phyloP scores from a whole-genome alignment of 306 rosid species.

The Castanea crenata region DNA sequence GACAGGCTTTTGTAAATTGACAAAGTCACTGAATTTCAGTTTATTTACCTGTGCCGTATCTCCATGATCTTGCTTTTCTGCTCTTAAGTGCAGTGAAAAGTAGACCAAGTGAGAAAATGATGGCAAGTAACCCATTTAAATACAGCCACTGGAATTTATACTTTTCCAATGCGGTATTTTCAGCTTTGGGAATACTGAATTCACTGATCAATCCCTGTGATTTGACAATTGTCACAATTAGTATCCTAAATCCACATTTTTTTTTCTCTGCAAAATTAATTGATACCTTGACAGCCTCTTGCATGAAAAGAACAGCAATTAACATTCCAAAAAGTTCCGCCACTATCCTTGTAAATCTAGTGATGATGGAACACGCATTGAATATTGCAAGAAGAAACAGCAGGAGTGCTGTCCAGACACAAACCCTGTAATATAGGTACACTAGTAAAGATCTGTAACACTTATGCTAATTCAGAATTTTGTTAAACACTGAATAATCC shows the following conservation, averaged over 20 bases:
- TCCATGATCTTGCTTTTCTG: constrained; percentile 87
- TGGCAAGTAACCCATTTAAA: constrained; percentile 71
- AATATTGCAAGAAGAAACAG: constrained; percentile 69
- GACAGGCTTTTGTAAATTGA: not conserved
- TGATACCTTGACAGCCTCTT: constrained; percentile 79
- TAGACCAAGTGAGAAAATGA: constrained; percentile 69
- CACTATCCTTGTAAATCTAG: constrained; percentile 76
- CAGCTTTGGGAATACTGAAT: constrained; percentile 57
- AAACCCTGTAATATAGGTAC: constrained; percentile 27
- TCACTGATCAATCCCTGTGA: constrained; percentile 70
- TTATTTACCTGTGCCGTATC: constrained; percentile 63
- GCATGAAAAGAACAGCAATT: constrained; percentile 77
- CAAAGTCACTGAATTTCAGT: not conserved
- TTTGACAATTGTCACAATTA: not conserved
- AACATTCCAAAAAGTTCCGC: constrained; percentile 89
- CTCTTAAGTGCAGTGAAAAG: constrained; percentile 69
- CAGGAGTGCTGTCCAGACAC: constrained; percentile 81
- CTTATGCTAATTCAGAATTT: not conserved
- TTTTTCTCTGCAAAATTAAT: not conserved
- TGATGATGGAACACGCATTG: constrained; percentile 72
- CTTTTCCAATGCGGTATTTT: constrained; percentile 39
- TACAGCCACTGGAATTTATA: constrained; percentile 62
- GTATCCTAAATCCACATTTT: not conserved
- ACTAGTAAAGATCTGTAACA: not conserved
- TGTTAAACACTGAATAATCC: not conserved